A percentile compares a stretch with the other conserved stretches of the same genome.
phyloP scores from a whole-genome alignment of 768 basidiomycete species.

The Leccinum olivaceopallidum region DNA sequence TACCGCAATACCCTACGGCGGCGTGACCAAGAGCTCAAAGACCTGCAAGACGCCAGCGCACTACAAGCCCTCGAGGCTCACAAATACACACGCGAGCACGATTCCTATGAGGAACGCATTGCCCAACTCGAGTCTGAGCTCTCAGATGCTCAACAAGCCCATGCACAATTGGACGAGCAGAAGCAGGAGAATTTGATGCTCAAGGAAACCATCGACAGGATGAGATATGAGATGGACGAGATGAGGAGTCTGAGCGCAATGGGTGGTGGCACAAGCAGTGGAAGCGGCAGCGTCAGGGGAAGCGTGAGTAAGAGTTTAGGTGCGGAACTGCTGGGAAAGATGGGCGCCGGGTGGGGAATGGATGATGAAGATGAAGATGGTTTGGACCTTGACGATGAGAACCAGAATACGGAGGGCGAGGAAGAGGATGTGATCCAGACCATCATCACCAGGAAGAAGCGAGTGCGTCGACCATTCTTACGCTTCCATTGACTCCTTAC shows the following conservation, averaged over 20 bases:
- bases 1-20: constrained; percentile 72
- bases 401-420: constrained; percentile 63
- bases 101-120: constrained; percentile 72
- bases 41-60: constrained; percentile 57
- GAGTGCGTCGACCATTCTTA: constrained; percentile 43
- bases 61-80: constrained; percentile 64
- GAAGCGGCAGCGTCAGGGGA: constrained; percentile 48
- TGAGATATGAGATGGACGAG: constrained; percentile 94
- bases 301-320: constrained; percentile 75
- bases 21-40: constrained; percentile 72
- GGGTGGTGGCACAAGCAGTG: constrained; percentile 41
- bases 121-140: constrained; percentile 73
- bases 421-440: constrained; percentile 74
- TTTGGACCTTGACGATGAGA: constrained; percentile 38
- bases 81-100: constrained; percentile 69
- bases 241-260: constrained; percentile 55
- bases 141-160: constrained; percentile 63
- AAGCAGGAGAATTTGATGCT: constrained; percentile 92
- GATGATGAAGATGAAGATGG: constrained; percentile 44
- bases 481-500: constrained; percentile 9
- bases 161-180: constrained; percentile 81
- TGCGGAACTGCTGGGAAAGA: constrained; percentile 66
- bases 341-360: constrained; percentile 47
- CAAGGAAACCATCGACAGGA: constrained; percentile 95
- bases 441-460: constrained; percentile 83